Evolutionary conservation across 345 rosid genomes (phyloP).

Genomic region (Linum trigynum): DNA sequence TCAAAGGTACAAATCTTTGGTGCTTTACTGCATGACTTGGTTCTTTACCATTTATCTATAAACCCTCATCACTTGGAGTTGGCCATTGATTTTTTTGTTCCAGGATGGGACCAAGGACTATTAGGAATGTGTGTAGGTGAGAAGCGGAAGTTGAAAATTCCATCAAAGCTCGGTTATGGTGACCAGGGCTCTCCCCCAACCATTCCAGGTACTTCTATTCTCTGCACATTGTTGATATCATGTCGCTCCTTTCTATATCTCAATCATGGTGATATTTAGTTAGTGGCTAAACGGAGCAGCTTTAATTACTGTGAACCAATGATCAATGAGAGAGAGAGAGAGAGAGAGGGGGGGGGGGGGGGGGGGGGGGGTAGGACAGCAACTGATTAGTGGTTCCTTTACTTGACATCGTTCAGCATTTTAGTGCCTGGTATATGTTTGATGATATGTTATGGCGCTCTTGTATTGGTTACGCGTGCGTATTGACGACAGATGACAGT

Average conservation of each 20-base stretch:
- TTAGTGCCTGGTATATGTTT: background rate
- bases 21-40: background rate
- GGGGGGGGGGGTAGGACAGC: no score
- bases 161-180: constrained; percentile 90
- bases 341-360: no score
- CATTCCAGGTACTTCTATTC: constrained; percentile 53
- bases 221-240: background rate
- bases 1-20: constrained; percentile 47
- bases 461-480: background rate
- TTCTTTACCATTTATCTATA: background rate
- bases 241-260: background rate
- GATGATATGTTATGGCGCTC: background rate
- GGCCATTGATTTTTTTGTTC: constrained; percentile 9
- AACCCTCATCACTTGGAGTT: background rate
- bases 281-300: background rate
- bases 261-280: background rate
- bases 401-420: background rate
- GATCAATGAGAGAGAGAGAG: background rate
- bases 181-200: constrained; percentile 86
- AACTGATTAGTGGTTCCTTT: background rate
- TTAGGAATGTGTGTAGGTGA: constrained; percentile 84
- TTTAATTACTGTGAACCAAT: no score
- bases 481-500: background rate
- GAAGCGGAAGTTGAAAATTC: constrained; percentile 89
- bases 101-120: constrained; percentile 98